A percentile compares a stretch with the other conserved stretches of the same genome.
These are phyloP conservation scores for Picea abies DNA, from an alignment of 83 land plant species.

Conservation along the genomic window DNA sequence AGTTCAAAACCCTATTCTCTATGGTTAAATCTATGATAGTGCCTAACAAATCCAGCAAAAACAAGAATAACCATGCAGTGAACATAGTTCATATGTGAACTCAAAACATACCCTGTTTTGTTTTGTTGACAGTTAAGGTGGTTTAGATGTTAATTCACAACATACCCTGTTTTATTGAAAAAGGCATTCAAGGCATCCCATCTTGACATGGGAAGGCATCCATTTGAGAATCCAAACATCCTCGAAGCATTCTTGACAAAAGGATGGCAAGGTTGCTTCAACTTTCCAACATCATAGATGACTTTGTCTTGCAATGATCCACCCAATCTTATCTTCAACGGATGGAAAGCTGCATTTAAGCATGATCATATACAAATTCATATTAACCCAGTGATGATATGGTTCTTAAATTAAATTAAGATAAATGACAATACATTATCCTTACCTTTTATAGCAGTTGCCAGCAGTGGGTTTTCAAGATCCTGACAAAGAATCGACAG, in stretches of 20 bases:
- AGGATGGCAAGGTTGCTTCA: constrained; percentile 51
- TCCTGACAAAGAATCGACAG: constrained; percentile 39
- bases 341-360: constrained; percentile 53
- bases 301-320: constrained; percentile 75
- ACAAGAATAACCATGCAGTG: neutral
- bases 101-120: neutral
- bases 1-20: too few species aligned
- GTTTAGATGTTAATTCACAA: neutral
- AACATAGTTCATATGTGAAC: neutral
- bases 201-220: constrained; percentile 69
- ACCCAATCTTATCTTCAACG: constrained; percentile 67
- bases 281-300: constrained; percentile 43
- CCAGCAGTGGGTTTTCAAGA: constrained; percentile 45
- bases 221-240: constrained; percentile 76
- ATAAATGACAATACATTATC: neutral
- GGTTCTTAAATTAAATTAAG: neutral
- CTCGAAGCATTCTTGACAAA: constrained; percentile 41
- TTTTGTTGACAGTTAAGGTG: neutral
- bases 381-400: neutral
- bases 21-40: too few species aligned
- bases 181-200: constrained; percentile 66
- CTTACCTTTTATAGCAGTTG: constrained; percentile 68
- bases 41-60: too few species aligned
- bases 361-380: constrained; percentile 3
- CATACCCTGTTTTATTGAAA: constrained; percentile 54